These are phyloP conservation scores for Colletotrichum trifolii DNA, from an alignment of 2,329 filamentous ascomycete species.

Conservation along the genomic window DNA sequence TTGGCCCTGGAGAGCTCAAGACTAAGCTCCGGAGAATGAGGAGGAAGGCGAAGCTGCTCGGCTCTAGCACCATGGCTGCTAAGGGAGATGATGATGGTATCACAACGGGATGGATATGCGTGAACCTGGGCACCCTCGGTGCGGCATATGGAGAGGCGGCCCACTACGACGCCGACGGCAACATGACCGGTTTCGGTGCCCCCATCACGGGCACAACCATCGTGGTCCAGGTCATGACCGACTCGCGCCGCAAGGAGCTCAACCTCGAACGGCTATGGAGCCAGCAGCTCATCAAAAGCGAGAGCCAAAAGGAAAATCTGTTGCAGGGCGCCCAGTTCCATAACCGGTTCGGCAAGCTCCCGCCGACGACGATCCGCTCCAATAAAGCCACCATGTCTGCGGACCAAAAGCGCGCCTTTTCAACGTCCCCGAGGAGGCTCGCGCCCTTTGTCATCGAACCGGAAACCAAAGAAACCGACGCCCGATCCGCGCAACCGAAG, in stretches of 20 bases:
- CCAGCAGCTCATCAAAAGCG: conserved; percentile 50
- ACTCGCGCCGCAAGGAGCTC: conserved; percentile 62
- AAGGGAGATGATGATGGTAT: conserved; percentile 81
- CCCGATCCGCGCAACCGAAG: conserved; percentile 11
- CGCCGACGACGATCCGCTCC: conserved; percentile 21
- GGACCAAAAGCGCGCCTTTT: conserved; percentile 48
- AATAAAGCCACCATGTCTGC: conserved; percentile 34
- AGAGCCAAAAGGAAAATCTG: conserved; percentile 23
- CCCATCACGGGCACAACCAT: conserved; percentile 61
- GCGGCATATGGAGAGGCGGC: conserved; percentile 59
- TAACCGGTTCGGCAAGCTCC: conserved; percentile 32
- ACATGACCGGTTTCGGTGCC: conserved; percentile 82
- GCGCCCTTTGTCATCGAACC: conserved; percentile 17
- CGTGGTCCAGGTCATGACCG: conserved; percentile 69
- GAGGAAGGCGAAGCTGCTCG: conserved; percentile 83
- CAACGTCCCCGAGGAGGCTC: conserved; percentile 45
- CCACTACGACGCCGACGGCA: conserved; percentile 59
- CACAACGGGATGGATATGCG: conserved; percentile 94
- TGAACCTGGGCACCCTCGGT: conserved; percentile 82
- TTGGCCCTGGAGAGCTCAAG: conserved; percentile 92
- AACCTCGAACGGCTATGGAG: conserved; percentile 65
- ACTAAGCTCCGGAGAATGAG: conserved; percentile 84
- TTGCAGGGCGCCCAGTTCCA: conserved; percentile 41
- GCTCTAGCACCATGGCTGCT: conserved; percentile 73
- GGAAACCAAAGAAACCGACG: not conserved